phyloP scores from a whole-genome alignment of 495 filamentous ascomycete genomes.

The Filosporella fistucella region DNA sequence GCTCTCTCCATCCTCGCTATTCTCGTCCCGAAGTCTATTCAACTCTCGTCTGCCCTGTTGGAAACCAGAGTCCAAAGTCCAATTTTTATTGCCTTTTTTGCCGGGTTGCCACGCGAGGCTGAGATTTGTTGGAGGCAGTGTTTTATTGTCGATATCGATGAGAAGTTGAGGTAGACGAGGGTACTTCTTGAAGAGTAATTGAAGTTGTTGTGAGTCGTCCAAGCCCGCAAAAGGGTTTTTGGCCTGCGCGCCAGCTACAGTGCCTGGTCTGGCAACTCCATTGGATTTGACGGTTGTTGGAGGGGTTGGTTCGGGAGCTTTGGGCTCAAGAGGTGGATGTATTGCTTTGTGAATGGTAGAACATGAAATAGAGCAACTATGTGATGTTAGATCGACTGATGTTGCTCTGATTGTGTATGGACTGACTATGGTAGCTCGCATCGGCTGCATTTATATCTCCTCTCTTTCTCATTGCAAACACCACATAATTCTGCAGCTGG shows the following conservation, averaged over 20 bases:
- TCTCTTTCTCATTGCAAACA: conserved; percentile 51
- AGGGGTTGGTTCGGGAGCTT: conserved; percentile 12
- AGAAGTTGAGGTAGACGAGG: conserved; percentile 47
- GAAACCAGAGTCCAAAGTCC: conserved; percentile 36
- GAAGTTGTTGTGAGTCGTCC: conserved; percentile 38
- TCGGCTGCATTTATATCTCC: conserved; percentile 63
- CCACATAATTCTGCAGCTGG: conserved; percentile 37
- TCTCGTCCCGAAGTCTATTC: conserved; percentile 26
- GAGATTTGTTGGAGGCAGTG: conserved; percentile 30
- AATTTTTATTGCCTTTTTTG: conserved; percentile 20
- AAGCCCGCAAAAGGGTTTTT: conserved; percentile 31
- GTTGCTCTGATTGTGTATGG: conserved; percentile 1
- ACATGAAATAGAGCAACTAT: conserved; percentile 69
- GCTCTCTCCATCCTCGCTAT: conserved; percentile 34
- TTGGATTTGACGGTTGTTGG: conserved; percentile 11
- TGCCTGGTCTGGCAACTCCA: conserved; percentile 21
- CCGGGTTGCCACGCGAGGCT: background rate
- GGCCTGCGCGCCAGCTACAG: conserved; percentile 13
- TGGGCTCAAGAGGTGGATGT: conserved; percentile 21
- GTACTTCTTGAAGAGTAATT: conserved; percentile 45
- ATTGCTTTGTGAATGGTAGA: conserved; percentile 57
- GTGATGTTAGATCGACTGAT: conserved; percentile 1
- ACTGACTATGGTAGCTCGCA: conserved; percentile 60
- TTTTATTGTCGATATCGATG: conserved; percentile 45
- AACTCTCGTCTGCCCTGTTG: conserved; percentile 32